phyloP scores from a whole-genome alignment of 768 basidiomycete genomes.

The Suillus lakei region DNA sequence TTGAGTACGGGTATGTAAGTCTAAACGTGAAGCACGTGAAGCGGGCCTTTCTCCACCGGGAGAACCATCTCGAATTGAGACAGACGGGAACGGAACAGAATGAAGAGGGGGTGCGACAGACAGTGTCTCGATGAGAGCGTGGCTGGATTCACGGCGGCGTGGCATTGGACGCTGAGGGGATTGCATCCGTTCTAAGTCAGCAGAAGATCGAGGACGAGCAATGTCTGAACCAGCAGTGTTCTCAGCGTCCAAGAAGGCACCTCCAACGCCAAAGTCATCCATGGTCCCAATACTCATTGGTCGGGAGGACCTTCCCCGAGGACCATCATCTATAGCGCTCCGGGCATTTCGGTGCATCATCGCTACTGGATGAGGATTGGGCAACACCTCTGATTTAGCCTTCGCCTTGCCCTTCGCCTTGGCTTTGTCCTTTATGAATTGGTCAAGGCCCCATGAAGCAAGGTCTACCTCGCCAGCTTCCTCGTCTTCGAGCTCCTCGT shows the following conservation, averaged over 20 bases:
- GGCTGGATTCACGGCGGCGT: slow-evolving; percentile 56
- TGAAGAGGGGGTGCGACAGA: slow-evolving; percentile 46
- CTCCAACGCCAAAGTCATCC: slow-evolving; percentile 55
- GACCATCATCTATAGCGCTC: slow-evolving; percentile 46
- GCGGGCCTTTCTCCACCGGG: slow-evolving; percentile 45
- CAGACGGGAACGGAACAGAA: slow-evolving; percentile 69
- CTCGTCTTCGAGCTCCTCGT: slow-evolving; percentile 54
- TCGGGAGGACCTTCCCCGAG: slow-evolving; percentile 50
- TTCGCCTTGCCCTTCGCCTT: slow-evolving; percentile 48
- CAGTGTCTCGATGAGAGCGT: slow-evolving; percentile 50
- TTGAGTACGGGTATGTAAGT: slow-evolving; percentile 49
- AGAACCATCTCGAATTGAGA: slow-evolving; percentile 56
- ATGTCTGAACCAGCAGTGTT: slow-evolving; percentile 26
- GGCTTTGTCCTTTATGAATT: slow-evolving; percentile 73
- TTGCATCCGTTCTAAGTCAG: slow-evolving; percentile 56
- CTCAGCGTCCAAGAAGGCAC: slow-evolving; percentile 50
- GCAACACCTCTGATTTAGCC: slow-evolving; percentile 42
- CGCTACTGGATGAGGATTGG: slow-evolving; percentile 50
- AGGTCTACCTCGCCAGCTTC: slow-evolving; percentile 75
- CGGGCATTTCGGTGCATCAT: slow-evolving; percentile 44
- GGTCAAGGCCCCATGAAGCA: slow-evolving; percentile 83
- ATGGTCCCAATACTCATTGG: slow-evolving; percentile 72
- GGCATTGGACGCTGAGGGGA: slow-evolving; percentile 44
- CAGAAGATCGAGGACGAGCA: slow-evolving; percentile 61
- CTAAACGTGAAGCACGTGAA: slow-evolving; percentile 40